Evolutionary conservation across 2,329 filamentous ascomycete genomes (phyloP), one percentile per base, ranked within the genome.

Genomic region (Mariannaea sp.): DNA sequence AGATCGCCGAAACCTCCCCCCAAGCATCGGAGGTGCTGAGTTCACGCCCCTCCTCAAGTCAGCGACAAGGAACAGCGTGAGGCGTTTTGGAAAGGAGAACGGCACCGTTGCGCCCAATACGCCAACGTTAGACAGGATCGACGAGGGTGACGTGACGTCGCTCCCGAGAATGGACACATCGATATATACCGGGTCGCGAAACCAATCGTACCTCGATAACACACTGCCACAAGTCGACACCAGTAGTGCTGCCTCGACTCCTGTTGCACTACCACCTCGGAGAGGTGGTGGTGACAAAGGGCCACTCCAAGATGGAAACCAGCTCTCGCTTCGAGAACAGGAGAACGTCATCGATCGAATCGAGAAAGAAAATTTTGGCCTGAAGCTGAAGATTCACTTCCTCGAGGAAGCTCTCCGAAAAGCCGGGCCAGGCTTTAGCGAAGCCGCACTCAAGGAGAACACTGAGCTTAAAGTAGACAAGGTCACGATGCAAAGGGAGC

Each of bases 361-460:
- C 65, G 92, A 97, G 69, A 99, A 99, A 77, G 94, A 97, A 69
- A 99, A 99, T 69, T 99, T 97, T 69, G 91, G 91, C 19, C 80
- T 99, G 48, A 97, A 97, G 73, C 82, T 97, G 64, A 97, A 96
- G 73, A 96, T 97, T 47, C 92, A 97, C 72, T 99, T 96, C 70
- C 81, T 99, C 50, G 92, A 99, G 71, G 91, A 97, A 64, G 90
- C 90, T 12, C 75, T 99, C 43, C 84, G 87, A 47, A 96, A 95
- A 70, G 85, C 88, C 49, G 93, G 93, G 1, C 92, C 90, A 7
- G 91, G 92, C 49, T 94, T 92, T 76, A 95, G 92, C 66, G 89
- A 96, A 71, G 85, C 86, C 24, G 91, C 93, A 3, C 77, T 99
- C 22, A 91, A 90, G 69, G 94, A 99, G 73, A 99, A 99, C 69